Evolutionary conservation across 768 basidiomycete species (phyloP).

Genomic region (Strobilomyces echinocephalus): DNA sequence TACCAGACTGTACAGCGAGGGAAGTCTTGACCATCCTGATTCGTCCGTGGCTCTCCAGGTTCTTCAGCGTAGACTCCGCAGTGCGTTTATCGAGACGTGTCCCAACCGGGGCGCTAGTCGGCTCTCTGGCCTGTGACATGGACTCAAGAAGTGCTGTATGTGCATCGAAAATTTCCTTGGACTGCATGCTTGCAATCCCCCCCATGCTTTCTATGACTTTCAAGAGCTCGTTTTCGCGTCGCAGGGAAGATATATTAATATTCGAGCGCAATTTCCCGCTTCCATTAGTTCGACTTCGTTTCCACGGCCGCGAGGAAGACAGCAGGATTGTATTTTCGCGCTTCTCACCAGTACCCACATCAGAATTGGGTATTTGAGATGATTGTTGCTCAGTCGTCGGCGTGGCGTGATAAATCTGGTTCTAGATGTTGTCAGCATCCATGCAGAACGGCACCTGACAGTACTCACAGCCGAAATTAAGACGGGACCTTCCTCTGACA

Average conservation of each 20-base stretch:
- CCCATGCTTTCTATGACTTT: constrained; percentile 61
- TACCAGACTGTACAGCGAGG: constrained; percentile 54
- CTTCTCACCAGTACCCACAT: constrained; percentile 9
- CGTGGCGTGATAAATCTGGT: background rate
- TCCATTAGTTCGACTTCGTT: constrained; percentile 18
- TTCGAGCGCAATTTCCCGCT: constrained; percentile 28
- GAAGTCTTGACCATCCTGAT: constrained; percentile 69
- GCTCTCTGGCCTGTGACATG: constrained; percentile 55
- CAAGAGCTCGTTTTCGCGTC: constrained; percentile 76
- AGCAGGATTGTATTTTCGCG: constrained; percentile 7
- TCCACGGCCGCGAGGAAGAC: constrained; percentile 15
- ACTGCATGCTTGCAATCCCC: constrained; percentile 62
- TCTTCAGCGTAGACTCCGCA: constrained; percentile 52
- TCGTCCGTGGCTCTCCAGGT: constrained; percentile 59
- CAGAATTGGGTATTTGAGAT: background rate
- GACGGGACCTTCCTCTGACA: background rate
- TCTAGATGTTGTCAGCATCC: background rate
- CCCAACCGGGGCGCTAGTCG: constrained; percentile 65
- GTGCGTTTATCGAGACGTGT: constrained; percentile 74
- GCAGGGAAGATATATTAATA: constrained; percentile 70
- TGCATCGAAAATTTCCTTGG: constrained; percentile 65
- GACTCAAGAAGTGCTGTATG: constrained; percentile 60
- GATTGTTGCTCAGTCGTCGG: background rate
- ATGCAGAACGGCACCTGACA: background rate
- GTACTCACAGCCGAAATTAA: constrained; percentile 1